Conservation (phyloP, 768 basidiomycete genomes). For the Phaeotremella fagi region DNA sequence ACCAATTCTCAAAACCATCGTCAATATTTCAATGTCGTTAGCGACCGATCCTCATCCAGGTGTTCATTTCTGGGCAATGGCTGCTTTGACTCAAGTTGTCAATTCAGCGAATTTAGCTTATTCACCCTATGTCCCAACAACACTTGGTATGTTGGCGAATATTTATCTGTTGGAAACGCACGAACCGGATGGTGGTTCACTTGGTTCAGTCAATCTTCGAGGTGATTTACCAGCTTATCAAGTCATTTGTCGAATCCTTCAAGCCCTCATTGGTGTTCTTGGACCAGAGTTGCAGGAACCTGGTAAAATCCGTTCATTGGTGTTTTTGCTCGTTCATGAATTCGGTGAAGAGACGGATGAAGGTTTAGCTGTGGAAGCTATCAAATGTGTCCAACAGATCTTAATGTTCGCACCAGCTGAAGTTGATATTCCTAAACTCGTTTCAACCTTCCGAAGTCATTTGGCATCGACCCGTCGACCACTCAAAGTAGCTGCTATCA, state of each 20-base stretch:
- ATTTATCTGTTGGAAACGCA: slow-evolving; percentile 85
- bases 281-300: slow-evolving; percentile 95
- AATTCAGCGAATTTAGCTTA: slow-evolving; percentile 88
- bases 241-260: slow-evolving; percentile 82
- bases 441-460: slow-evolving; percentile 70
- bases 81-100: slow-evolving; percentile 77
- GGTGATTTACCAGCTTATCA: slow-evolving; percentile 91
- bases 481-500: slow-evolving; percentile 88
- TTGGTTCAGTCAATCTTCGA: slow-evolving; percentile 74
- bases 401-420: slow-evolving; percentile 89
- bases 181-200: slow-evolving; percentile 83
- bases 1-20: slow-evolving; percentile 87
- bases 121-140: slow-evolving; percentile 78
- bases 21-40: slow-evolving; percentile 90
- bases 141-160: slow-evolving; percentile 83
- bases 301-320: slow-evolving; percentile 66
- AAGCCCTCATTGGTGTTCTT: slow-evolving; percentile 85
- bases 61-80: slow-evolving; percentile 90
- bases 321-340: slow-evolving; percentile 78
- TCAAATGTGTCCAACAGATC: slow-evolving; percentile 93
- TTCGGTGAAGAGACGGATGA: slow-evolving; percentile 83
- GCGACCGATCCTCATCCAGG: slow-evolving; percentile 93
- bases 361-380: slow-evolving; percentile 83
- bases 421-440: slow-evolving; percentile 72
- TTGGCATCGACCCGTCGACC: slow-evolving; percentile 75